Evolutionary conservation across 345 rosid species (phyloP).

Genomic region (Sonneratia caseolaris): DNA sequence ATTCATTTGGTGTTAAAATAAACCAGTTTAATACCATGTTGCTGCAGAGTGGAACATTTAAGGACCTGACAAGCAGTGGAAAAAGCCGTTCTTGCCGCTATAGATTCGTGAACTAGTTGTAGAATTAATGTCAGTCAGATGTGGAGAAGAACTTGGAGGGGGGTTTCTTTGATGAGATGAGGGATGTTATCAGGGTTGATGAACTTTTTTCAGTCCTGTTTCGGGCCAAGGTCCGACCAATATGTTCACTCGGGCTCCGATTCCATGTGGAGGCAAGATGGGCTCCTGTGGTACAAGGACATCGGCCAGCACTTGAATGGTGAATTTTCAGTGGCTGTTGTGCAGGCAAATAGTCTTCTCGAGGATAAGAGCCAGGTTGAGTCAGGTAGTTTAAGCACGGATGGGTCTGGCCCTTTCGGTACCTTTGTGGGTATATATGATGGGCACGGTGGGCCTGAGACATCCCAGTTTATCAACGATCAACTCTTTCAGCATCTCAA

Average conservation of each 20-base stretch:
- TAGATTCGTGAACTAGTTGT: not conserved
- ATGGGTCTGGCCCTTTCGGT: constrained; percentile 37
- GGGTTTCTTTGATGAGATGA: constrained; percentile 32
- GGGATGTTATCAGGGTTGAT: constrained; percentile 55
- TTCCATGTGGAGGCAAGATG: constrained; percentile 36
- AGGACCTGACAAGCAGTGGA: not conserved
- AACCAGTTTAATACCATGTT: not conserved
- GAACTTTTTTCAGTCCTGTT: constrained; percentile 40
- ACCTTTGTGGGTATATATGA: constrained; percentile 46
- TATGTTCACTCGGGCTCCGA: constrained; percentile 28
- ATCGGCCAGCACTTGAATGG: constrained; percentile 36
- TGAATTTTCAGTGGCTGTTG: constrained; percentile 47
- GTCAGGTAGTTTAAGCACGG: constrained; percentile 36
- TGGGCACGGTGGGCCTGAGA: constrained; percentile 49
- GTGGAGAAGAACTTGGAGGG: constrained; percentile 8
- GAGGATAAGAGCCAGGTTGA: constrained; percentile 52
- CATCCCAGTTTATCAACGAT: constrained; percentile 32
- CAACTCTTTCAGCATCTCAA: constrained; percentile 40
- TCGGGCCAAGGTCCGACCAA: constrained; percentile 30
- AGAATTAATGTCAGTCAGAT: not conserved
- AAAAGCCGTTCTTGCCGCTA: not conserved
- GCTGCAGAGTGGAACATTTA: not conserved
- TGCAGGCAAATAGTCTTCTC: constrained; percentile 41
- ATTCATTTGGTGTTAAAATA: too few relatives aligned
- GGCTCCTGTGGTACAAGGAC: constrained; percentile 48